Conservation (phyloP, 2,329 filamentous ascomycete species). For the Metarhizium brunneum region DNA sequence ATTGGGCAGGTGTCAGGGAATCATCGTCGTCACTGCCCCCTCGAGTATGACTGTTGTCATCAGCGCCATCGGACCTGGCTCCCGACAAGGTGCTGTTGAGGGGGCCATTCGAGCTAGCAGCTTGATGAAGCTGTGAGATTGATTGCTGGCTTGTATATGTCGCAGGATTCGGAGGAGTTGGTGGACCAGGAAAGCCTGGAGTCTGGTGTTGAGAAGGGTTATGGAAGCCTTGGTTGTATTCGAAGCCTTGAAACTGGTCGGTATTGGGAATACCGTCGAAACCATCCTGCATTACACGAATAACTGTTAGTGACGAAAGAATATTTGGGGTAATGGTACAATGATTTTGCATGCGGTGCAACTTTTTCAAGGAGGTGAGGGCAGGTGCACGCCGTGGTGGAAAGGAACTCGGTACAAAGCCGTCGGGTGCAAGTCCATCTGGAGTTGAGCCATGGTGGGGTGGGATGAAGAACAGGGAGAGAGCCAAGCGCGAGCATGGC, state of each 20-base stretch:
- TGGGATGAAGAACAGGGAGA: neutral
- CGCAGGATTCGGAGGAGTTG: conserved; percentile 39
- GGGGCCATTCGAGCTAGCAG: conserved; percentile 11
- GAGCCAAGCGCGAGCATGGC: neutral
- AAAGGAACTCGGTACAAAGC: neutral
- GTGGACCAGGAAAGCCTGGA: conserved; percentile 32
- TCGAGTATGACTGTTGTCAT: conserved; percentile 23
- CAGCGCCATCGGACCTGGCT: conserved; percentile 29
- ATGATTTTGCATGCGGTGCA: neutral
- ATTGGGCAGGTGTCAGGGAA: conserved; percentile 46
- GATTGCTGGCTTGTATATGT: conserved; percentile 18
- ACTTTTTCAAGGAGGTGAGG: neutral
- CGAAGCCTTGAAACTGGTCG: conserved; percentile 40
- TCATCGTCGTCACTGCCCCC: conserved; percentile 47
- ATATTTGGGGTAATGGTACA: neutral
- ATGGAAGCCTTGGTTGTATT: conserved; percentile 31
- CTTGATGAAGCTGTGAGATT: conserved; percentile 17
- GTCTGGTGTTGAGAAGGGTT: conserved; percentile 17
- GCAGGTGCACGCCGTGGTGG: too few species aligned
- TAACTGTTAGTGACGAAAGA: neutral
- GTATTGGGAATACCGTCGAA: conserved; percentile 35
- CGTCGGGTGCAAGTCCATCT: too few species aligned
- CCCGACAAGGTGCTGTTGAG: conserved; percentile 12
- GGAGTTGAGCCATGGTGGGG: too few species aligned
- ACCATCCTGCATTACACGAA: conserved; percentile 31